phyloP scores from a whole-genome alignment of 441 rosid genomes.

The Brassica balearica region DNA sequence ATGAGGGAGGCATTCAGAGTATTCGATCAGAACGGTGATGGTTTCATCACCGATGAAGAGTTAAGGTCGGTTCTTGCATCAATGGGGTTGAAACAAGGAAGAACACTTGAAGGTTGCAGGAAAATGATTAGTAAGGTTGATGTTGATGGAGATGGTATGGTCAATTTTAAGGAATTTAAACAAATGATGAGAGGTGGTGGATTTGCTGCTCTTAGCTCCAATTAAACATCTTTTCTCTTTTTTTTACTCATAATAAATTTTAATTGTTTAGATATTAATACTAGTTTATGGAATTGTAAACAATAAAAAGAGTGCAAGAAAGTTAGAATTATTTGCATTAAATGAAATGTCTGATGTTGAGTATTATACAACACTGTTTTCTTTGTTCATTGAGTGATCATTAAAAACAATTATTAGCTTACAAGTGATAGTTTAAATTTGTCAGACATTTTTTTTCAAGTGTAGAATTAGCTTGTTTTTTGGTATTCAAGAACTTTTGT shows the following conservation, averaged over 20 bases:
- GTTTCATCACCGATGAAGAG: conserved; percentile 87
- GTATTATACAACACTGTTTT: background rate
- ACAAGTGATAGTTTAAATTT: background rate
- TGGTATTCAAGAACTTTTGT: background rate
- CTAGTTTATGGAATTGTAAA: background rate
- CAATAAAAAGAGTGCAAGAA: background rate
- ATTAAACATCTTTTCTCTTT: background rate
- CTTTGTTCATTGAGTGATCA: background rate
- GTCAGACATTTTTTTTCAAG: background rate
- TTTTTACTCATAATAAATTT: background rate
- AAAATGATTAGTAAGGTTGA: conserved; percentile 84
- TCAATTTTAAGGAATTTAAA: conserved; percentile 79
- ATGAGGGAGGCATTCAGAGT: conserved; percentile 85
- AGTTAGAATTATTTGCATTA: background rate
- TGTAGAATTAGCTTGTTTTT: background rate
- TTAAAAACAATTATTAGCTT: background rate
- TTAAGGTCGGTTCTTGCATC: conserved; percentile 74
- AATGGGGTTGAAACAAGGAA: conserved; percentile 83
- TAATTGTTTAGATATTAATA: background rate
- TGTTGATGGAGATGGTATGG: conserved; percentile 92
- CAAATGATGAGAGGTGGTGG: conserved; percentile 99
- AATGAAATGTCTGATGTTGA: background rate
- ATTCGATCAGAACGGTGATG: conserved; percentile 88
- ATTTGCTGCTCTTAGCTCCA: conserved; percentile 68
- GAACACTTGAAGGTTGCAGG: conserved; percentile 81